Conservation (phyloP, 345 rosid genomes). For the Gossypium herbaceum region DNA sequence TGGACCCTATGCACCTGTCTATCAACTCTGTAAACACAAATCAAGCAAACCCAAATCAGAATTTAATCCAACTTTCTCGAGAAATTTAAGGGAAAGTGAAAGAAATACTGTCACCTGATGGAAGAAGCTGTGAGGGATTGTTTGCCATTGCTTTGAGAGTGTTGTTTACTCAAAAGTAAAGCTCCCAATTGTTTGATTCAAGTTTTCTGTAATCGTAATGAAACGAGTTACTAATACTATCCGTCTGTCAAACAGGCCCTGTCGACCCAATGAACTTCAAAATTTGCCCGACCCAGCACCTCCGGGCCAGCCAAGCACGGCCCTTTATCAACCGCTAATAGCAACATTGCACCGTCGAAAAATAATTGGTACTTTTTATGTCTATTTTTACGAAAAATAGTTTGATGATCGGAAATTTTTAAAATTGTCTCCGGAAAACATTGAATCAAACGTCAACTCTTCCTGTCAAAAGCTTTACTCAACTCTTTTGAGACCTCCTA, state of each 20-base stretch:
- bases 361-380: too few species aligned
- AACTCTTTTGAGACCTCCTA: too few species aligned
- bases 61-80: not conserved
- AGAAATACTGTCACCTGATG: not conserved
- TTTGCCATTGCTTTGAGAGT: conserved; percentile 13
- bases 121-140: conserved; percentile 24
- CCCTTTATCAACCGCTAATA: not conserved
- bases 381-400: too few species aligned
- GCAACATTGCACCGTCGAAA: too few species aligned
- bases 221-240: not conserved
- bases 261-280: not conserved
- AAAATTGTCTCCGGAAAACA: too few species aligned
- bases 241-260: not conserved
- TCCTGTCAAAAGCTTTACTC: too few species aligned
- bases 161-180: not conserved
- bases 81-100: not conserved
- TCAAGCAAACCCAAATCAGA: not conserved
- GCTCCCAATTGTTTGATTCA: too few species aligned
- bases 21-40: conserved; percentile 51
- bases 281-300: not conserved
- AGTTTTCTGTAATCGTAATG: too few species aligned
- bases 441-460: too few species aligned
- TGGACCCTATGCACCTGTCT: conserved; percentile 82
- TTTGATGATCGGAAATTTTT: too few species aligned
- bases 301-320: not conserved